Evolutionary conservation across 2,329 filamentous ascomycete species (phyloP).

Genomic region (Alternaria arbusti): DNA sequence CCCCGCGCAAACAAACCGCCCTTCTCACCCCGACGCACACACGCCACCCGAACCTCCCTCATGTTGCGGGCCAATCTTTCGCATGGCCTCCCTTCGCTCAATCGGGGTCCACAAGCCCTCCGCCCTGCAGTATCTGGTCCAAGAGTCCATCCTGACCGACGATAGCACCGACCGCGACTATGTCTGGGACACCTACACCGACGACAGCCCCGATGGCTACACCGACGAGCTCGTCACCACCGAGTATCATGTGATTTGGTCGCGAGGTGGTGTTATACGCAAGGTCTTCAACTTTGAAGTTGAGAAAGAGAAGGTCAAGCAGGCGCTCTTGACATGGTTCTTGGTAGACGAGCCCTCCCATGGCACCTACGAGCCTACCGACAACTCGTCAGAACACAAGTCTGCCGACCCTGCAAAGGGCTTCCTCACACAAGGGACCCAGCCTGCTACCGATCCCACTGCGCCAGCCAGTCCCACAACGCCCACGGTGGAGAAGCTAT

Average conservation of each 20-base stretch:
- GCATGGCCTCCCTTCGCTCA: slow-evolving; percentile 89
- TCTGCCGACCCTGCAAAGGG: slow-evolving; percentile 21
- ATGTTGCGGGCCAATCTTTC: slow-evolving; percentile 39
- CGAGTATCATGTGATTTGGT: slow-evolving; percentile 82
- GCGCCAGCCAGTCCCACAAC: slow-evolving; percentile 22
- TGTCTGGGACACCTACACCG: slow-evolving; percentile 72
- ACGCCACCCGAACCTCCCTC: slow-evolving; percentile 19
- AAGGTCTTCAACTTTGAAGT: slow-evolving; percentile 85
- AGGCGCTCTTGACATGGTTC: slow-evolving; percentile 86
- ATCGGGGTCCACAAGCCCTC: slow-evolving; percentile 89
- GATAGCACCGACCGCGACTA: slow-evolving; percentile 73
- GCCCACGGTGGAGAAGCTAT: slow-evolving; percentile 33
- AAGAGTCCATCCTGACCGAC: slow-evolving; percentile 75
- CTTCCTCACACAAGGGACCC: slow-evolving; percentile 42
- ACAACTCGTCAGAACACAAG: slow-evolving; percentile 19
- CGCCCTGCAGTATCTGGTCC: slow-evolving; percentile 80
- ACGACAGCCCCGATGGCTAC: slow-evolving; percentile 51
- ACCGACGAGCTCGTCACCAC: slow-evolving; percentile 85
- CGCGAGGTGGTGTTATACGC: slow-evolving; percentile 80
- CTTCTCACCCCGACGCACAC: background rate
- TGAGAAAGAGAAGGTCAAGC: slow-evolving; percentile 84
- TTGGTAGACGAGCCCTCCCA: slow-evolving; percentile 53
- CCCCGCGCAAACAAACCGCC: slow-evolving; percentile 24
- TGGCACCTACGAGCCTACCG: slow-evolving; percentile 10
- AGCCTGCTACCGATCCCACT: slow-evolving; percentile 39